A percentile compares a stretch with the other conserved stretches of the same genome.
Conservation (phyloP, 2,329 filamentous ascomycete genomes). For the Dothideomycetes sp. region DNA sequence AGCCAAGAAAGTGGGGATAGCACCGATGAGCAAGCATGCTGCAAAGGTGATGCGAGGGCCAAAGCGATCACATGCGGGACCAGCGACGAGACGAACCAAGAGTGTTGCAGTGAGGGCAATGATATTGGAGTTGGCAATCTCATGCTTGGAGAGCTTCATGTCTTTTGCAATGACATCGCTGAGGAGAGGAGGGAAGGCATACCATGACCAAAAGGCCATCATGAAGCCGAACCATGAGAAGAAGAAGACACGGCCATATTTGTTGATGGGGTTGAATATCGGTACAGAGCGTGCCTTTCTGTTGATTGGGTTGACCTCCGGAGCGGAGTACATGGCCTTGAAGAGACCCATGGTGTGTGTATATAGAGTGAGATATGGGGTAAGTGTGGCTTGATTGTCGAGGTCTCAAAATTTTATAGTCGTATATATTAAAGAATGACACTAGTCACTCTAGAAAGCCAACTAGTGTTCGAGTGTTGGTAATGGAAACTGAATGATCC, state of each 20-base stretch:
- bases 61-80: conserved; percentile 75
- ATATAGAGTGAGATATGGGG: conserved; percentile 1
- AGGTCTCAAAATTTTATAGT: neutral
- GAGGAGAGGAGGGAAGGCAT: conserved; percentile 79
- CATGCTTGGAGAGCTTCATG: conserved; percentile 54
- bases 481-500: conserved; percentile 6
- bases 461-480: conserved; percentile 1
- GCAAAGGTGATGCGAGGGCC: conserved; percentile 74
- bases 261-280: conserved; percentile 63
- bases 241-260: conserved; percentile 80
- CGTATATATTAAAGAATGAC: neutral
- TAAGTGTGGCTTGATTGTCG: too few relatives aligned
- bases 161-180: conserved; percentile 70
- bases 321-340: conserved; percentile 36
- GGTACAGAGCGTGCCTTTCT: conserved; percentile 73
- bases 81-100: conserved; percentile 64
- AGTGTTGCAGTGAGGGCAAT: conserved; percentile 66
- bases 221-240: conserved; percentile 83
- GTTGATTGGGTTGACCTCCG: conserved; percentile 74
- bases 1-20: conserved; percentile 72
- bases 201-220: conserved; percentile 77
- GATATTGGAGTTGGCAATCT: conserved; percentile 86
- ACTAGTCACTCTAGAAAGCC: neutral
- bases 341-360: conserved; percentile 9
- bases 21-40: conserved; percentile 62